phyloP scores from a whole-genome alignment of 441 rosid genomes.

The Jatropha multifida region DNA sequence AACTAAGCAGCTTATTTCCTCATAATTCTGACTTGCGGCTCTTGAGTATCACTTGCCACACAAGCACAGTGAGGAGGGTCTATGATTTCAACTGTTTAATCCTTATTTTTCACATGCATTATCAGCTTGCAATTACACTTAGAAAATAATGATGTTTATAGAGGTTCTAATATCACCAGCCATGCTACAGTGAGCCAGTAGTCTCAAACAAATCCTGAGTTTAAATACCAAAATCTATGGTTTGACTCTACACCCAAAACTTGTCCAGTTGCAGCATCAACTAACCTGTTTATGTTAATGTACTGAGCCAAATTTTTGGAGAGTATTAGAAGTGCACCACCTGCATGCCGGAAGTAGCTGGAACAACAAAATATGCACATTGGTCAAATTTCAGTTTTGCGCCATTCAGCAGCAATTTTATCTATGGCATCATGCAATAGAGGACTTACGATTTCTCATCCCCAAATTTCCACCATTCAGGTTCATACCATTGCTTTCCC shows the following conservation, averaged over 20 bases:
- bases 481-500: constrained; percentile 95
- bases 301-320: constrained; percentile 89
- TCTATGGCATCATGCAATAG: constrained; percentile 19
- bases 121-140: neutral
- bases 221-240: neutral
- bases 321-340: constrained; percentile 65
- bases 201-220: neutral
- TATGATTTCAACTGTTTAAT: neutral
- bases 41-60: neutral
- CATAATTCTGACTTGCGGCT: neutral
- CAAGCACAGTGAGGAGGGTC: neutral
- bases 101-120: neutral
- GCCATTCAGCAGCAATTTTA: constrained; percentile 5
- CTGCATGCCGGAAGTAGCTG: constrained; percentile 94
- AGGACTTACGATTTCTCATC: constrained; percentile 87
- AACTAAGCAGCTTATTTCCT: constrained; percentile 1
- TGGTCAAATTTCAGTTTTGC: neutral
- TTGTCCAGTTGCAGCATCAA: constrained; percentile 13
- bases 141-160: neutral
- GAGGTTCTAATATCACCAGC: constrained; percentile 1
- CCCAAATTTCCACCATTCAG: constrained; percentile 99
- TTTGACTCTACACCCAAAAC: neutral
- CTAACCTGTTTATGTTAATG: constrained; percentile 90
- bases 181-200: neutral
- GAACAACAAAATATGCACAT: constrained; percentile 21